A percentile compares a stretch with the other conserved stretches of the same genome.
These are phyloP conservation scores for Hypericum perforatum DNA, from an alignment of 345 rosid species.

Conservation along the genomic window DNA sequence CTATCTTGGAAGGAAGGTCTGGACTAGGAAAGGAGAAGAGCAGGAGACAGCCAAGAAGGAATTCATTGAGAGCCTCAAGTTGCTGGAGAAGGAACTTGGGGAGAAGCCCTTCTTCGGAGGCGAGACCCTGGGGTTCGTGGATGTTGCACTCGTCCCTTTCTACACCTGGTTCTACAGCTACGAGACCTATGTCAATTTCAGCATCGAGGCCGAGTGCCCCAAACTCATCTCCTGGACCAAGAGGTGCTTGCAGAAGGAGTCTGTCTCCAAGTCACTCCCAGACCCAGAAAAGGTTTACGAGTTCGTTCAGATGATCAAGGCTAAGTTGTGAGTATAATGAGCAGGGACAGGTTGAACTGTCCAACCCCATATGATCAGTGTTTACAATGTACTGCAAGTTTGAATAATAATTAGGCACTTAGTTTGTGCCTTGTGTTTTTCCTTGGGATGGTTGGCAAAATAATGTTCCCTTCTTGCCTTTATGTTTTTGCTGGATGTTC, in stretches of 20 bases:
- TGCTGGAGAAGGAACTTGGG: constrained; percentile 9
- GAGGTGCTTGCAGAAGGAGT: constrained; percentile 13
- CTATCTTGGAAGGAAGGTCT: constrained; percentile 1
- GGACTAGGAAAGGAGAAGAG: constrained; percentile 2
- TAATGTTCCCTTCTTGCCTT: too few species aligned
- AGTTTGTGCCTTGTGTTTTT: too few species aligned
- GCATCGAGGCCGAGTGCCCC: constrained; percentile 10
- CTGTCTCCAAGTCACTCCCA: neutral
- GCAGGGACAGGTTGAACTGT: neutral
- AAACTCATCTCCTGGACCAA: constrained; percentile 10
- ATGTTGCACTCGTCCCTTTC: constrained; percentile 8
- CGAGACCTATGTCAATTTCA: neutral
- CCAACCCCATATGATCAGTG: too few species aligned
- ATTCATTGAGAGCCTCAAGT: constrained; percentile 3
- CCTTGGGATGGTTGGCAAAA: too few species aligned
- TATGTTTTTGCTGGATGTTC: too few species aligned
- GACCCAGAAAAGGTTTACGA: constrained; percentile 2
- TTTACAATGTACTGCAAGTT: too few species aligned
- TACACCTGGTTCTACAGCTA: constrained; percentile 5
- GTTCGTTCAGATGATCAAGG: neutral
- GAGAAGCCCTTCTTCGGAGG: constrained; percentile 6
- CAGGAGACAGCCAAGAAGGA: constrained; percentile 2
- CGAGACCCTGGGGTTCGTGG: constrained; percentile 10
- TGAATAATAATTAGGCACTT: too few species aligned
- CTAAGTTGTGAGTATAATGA: neutral